Evolutionary conservation across 768 basidiomycete genomes (phyloP).

Genomic region (Chalciporus pseudorubinellus): DNA sequence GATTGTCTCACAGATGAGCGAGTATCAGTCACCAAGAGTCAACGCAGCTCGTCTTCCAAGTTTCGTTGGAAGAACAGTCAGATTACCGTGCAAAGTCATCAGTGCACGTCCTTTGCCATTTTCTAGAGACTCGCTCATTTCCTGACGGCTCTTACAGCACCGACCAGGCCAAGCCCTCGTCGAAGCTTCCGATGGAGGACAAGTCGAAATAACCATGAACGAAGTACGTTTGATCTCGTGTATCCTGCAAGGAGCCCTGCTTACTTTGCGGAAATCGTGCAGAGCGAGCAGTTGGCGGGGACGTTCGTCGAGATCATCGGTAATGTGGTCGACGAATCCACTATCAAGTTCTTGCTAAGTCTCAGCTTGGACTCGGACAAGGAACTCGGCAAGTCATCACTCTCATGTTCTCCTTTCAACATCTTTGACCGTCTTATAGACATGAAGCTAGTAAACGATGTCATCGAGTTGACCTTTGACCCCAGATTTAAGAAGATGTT

Average conservation of each 20-base stretch:
- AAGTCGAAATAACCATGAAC: slow-evolving; percentile 48
- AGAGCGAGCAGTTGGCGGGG: slow-evolving; percentile 48
- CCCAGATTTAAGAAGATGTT: slow-evolving; percentile 55
- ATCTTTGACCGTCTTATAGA: slow-evolving; percentile 37
- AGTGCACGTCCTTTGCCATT: slow-evolving; percentile 36
- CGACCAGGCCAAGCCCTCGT: slow-evolving; percentile 52
- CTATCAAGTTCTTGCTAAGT: slow-evolving; percentile 51
- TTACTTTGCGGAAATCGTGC: background rate
- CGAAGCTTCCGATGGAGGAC: slow-evolving; percentile 63
- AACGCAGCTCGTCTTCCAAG: slow-evolving; percentile 57
- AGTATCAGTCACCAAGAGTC: slow-evolving; percentile 47
- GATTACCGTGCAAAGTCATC: slow-evolving; percentile 60
- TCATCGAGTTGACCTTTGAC: slow-evolving; percentile 60
- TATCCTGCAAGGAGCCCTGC: background rate
- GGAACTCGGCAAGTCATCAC: slow-evolving; percentile 53
- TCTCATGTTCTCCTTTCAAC: background rate
- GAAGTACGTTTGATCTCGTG: slow-evolving; percentile 33
- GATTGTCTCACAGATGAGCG: slow-evolving; percentile 27
- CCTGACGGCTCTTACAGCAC: slow-evolving; percentile 21
- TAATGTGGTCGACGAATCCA: slow-evolving; percentile 50
- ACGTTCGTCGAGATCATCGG: slow-evolving; percentile 70
- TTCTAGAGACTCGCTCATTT: background rate
- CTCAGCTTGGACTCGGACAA: slow-evolving; percentile 53
- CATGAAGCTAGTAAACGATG: slow-evolving; percentile 59
- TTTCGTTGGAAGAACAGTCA: slow-evolving; percentile 53